A percentile compares a stretch with the other conserved stretches of the same genome.
phyloP scores from a whole-genome alignment of 306 rosid genomes.

The Pterocarpus santalinus region DNA sequence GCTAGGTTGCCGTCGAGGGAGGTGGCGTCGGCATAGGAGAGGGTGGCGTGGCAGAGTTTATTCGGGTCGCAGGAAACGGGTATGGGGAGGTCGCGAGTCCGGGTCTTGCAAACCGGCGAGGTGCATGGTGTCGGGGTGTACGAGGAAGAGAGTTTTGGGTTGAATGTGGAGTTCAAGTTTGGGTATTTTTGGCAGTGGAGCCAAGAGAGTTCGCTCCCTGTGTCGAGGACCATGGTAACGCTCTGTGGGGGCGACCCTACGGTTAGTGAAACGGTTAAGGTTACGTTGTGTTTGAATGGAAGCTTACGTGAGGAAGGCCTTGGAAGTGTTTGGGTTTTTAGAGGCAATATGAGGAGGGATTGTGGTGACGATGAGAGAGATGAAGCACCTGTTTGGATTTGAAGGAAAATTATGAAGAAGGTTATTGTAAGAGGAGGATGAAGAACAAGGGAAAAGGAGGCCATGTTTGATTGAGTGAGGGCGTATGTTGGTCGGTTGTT shows the following conservation, averaged over 20 bases:
- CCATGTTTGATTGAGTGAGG: conserved; percentile 31
- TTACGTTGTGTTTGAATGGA: conserved; percentile 77
- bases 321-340: conserved; percentile 62
- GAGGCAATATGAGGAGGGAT: conserved; percentile 54
- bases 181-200: conserved; percentile 72
- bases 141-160: conserved; percentile 68
- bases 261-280: conserved; percentile 73
- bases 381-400: conserved; percentile 30
- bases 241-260: conserved; percentile 89
- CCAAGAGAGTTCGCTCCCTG: conserved; percentile 96
- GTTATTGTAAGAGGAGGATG: conserved; percentile 27
- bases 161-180: conserved; percentile 54
- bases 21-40: conserved; percentile 81
- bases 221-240: conserved; percentile 94
- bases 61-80: conserved; percentile 76
- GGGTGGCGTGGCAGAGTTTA: conserved; percentile 71
- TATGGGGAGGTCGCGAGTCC: conserved; percentile 70
- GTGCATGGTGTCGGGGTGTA: conserved; percentile 69
- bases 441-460: conserved; percentile 13
- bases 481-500: not conserved
- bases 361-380: conserved; percentile 28
- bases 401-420: conserved; percentile 38
- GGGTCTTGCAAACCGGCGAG: conserved; percentile 67
- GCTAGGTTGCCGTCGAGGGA: conserved; percentile 88
- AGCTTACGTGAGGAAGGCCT: conserved; percentile 55